These are phyloP conservation scores for Aspergillus sparsus DNA, from an alignment of 495 filamentous ascomycete genomes.

Conservation along the genomic window DNA sequence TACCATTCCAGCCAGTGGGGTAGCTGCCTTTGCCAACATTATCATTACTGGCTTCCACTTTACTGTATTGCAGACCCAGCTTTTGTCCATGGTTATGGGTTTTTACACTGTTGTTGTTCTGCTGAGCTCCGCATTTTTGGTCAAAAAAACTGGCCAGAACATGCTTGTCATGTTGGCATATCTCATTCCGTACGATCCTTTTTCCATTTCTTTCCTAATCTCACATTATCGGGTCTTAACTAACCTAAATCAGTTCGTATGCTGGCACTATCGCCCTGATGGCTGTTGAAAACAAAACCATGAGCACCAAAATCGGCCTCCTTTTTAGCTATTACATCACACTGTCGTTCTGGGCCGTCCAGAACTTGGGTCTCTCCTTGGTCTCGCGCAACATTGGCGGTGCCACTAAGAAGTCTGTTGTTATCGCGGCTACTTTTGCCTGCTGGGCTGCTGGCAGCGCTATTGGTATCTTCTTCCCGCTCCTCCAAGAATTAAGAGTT, in stretches of 20 bases:
- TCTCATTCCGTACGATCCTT: conserved; percentile 24
- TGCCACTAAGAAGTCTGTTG: conserved; percentile 59
- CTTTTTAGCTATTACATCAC: conserved; percentile 33
- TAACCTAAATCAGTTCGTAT: conserved; percentile 22
- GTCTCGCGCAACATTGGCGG: conserved; percentile 59
- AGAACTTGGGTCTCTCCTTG: conserved; percentile 42
- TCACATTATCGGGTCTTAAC: background rate
- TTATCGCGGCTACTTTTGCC: conserved; percentile 33
- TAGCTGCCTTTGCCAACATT: conserved; percentile 37
- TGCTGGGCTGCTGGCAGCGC: conserved; percentile 34
- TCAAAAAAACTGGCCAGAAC: conserved; percentile 22
- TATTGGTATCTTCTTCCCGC: conserved; percentile 10
- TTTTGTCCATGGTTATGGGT: conserved; percentile 32
- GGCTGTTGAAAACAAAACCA: background rate
- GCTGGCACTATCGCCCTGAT: conserved; percentile 22
- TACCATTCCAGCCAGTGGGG: conserved; percentile 29
- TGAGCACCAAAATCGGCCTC: conserved; percentile 21
- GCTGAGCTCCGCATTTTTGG: conserved; percentile 21
- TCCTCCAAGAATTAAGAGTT: background rate
- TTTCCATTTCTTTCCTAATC: conserved; percentile 1
- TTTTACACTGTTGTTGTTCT: conserved; percentile 26
- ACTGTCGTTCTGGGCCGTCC: conserved; percentile 26
- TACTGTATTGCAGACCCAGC: conserved; percentile 30
- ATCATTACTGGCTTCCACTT: conserved; percentile 39
- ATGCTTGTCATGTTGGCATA: conserved; percentile 26